Conservation (phyloP, 1,139 yeast species). For the Candida glucosophila region DNA sequence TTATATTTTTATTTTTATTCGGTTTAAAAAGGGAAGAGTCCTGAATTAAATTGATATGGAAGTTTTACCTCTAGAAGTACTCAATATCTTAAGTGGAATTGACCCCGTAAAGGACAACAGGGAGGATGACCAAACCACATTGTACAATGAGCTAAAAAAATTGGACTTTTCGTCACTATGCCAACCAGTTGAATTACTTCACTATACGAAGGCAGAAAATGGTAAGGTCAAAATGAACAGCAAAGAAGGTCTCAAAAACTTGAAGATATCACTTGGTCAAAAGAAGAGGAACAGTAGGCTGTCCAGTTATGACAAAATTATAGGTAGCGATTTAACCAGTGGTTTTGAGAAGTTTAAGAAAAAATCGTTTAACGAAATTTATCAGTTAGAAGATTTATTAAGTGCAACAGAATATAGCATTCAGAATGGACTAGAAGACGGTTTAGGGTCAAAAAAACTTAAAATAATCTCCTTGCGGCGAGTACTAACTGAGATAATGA, state of each 20-base stretch:
- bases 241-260: constrained; percentile 6
- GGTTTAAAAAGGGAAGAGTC: too few species aligned
- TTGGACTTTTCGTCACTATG: too few species aligned
- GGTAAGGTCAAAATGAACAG: constrained; percentile 6
- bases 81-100: too few species aligned
- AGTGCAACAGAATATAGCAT: constrained; percentile 8
- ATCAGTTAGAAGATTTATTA: constrained; percentile 13
- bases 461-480: constrained; percentile 14
- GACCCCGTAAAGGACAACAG: too few species aligned
- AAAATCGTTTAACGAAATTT: constrained; percentile 8
- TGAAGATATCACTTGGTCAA: constrained; percentile 1
- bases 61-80: too few species aligned
- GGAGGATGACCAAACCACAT: too few species aligned
- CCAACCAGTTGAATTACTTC: constrained; percentile 5
- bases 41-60: too few species aligned
- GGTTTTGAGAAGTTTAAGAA: constrained; percentile 11
- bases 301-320: too few species aligned
- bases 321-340: constrained; percentile 12
- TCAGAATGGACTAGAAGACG: constrained; percentile 2
- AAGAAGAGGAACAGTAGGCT: constrained; percentile 5
- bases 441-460: constrained; percentile 5
- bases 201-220: constrained; percentile 6
- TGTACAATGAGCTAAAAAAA: too few species aligned
- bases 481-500: constrained; percentile 12
- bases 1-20: too few species aligned